Evolutionary conservation across 495 filamentous ascomycete genomes (phyloP), one percentile per base, ranked within the genome.

Genomic region (Neurospora sp.): DNA sequence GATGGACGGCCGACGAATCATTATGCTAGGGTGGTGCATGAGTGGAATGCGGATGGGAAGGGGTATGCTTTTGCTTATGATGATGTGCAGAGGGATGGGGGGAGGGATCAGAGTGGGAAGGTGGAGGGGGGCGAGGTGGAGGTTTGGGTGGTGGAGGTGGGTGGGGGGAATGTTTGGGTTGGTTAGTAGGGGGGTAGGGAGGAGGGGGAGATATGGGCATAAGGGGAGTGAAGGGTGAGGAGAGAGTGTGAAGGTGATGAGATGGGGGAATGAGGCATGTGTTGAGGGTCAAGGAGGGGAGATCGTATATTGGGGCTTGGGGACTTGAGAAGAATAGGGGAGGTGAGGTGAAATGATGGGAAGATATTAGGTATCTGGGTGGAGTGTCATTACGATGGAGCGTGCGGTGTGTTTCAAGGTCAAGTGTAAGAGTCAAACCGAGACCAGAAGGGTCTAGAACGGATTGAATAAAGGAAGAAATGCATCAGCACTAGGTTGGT

Each of bases 21-120:
- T 77, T 94, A 93, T 76, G 82, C 90, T 3, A 79, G 90, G 13
- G 85, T 94, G 70, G 88, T 93, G 72, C 92, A 94, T 78, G 83
- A 82, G 66, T 86, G 83, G 62, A 91, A 90, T 74, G 72, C 89
- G 8, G 92, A 93, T 81, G 84, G 86, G 3, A 86, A 88, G 70
- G 92, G 92, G 2, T 94, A 94, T 79, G 90, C 91, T 0, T 94
- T 94, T 79, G 91, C 92, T 3, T 94, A 93, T 73, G 92, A 94
- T 78, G 92, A 94, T 81, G 92, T 94, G 21, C 85, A 87, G 71
- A 88, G 88, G 0, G 82, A 86, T 66, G 87, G 85, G 43, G 90
- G 88, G 0, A 80, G 81, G 13, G 90, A 93, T 78, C 89, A 92
- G 78, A 89, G 87, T 37, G 92, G 92, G 2, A 88, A 87, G 77